Percentiles rank a stretch among this genome's conserved stretches.
Evolutionary conservation across 176 grass and related monocot species (phyloP).

Genomic region (Lolium multiflorum): DNA sequence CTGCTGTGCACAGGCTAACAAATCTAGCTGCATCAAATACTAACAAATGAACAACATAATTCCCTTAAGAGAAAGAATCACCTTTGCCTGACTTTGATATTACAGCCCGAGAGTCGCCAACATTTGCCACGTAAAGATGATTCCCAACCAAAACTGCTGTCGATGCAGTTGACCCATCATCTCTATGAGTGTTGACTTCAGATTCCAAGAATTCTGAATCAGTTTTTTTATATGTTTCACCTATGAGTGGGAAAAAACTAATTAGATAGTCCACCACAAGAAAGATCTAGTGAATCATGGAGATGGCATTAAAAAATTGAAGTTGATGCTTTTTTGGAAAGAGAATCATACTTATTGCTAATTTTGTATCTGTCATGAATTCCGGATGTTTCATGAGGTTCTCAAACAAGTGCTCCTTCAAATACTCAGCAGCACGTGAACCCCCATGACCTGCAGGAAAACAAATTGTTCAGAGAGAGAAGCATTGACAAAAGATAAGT

Average conservation of each 20-base stretch:
- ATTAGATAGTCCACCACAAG: conserved; percentile 27
- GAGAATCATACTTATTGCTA: conserved; percentile 81
- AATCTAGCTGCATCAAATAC: conserved; percentile 1
- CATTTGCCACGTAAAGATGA: conserved; percentile 91
- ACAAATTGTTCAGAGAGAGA: conserved; percentile 29
- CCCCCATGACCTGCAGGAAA: conserved; percentile 84
- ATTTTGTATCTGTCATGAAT: conserved; percentile 88
- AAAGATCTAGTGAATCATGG: neutral
- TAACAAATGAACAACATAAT: conserved; percentile 29
- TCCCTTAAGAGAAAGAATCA: conserved; percentile 42
- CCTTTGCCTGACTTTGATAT: conserved; percentile 97
- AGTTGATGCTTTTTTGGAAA: conserved; percentile 49
- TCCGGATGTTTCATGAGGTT: conserved; percentile 88
- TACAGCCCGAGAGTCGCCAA: conserved; percentile 95
- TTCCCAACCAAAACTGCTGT: conserved; percentile 86
- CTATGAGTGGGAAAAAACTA: conserved; percentile 44
- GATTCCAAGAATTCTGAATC: conserved; percentile 89
- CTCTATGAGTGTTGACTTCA: conserved; percentile 86
- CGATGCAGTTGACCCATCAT: conserved; percentile 96
- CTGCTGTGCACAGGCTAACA: neutral
- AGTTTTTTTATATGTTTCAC: conserved; percentile 89
- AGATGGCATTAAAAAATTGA: conserved; percentile 36
- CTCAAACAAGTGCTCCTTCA: conserved; percentile 96
- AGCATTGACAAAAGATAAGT: neutral
- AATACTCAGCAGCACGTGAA: conserved; percentile 98